phyloP scores from a whole-genome alignment of 306 rosid genomes.

The Abrus pulchellus region DNA sequence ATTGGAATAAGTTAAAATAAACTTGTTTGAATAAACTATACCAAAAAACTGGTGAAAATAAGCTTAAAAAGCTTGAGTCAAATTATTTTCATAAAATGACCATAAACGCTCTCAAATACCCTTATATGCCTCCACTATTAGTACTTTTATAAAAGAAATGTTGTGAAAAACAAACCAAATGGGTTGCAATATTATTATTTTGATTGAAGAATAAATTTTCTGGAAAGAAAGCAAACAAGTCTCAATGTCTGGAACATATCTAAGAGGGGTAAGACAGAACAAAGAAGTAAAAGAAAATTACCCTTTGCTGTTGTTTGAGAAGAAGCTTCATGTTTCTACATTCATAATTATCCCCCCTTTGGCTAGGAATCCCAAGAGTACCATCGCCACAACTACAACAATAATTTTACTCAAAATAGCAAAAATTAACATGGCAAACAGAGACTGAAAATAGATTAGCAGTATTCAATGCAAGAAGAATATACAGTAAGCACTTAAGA shows the following conservation, averaged over 20 bases:
- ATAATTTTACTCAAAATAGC: slow-evolving; percentile 36
- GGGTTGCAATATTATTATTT: slow-evolving; percentile 16
- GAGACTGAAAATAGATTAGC: slow-evolving; percentile 7
- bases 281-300: slow-evolving; percentile 54
- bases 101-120: too few species aligned
- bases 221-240: slow-evolving; percentile 26
- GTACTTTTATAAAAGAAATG: not conserved
- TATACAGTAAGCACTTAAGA: not conserved
- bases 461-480: not conserved
- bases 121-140: not conserved
- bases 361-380: slow-evolving; percentile 91
- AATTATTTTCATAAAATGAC: too few species aligned
- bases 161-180: not conserved
- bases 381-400: slow-evolving; percentile 97
- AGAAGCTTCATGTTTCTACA: slow-evolving; percentile 99
- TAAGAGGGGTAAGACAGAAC: slow-evolving; percentile 33
- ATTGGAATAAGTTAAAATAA: too few species aligned
- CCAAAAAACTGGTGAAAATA: too few species aligned
- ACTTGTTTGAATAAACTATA: too few species aligned
- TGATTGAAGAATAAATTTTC: not conserved
- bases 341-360: slow-evolving; percentile 99
- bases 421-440: slow-evolving; percentile 25
- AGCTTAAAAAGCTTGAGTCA: too few species aligned
- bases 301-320: slow-evolving; percentile 98
- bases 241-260: not conserved